These are phyloP conservation scores for Puccinia novopanici DNA, from an alignment of 1,284 basidiomycete species.

Conservation along the genomic window DNA sequence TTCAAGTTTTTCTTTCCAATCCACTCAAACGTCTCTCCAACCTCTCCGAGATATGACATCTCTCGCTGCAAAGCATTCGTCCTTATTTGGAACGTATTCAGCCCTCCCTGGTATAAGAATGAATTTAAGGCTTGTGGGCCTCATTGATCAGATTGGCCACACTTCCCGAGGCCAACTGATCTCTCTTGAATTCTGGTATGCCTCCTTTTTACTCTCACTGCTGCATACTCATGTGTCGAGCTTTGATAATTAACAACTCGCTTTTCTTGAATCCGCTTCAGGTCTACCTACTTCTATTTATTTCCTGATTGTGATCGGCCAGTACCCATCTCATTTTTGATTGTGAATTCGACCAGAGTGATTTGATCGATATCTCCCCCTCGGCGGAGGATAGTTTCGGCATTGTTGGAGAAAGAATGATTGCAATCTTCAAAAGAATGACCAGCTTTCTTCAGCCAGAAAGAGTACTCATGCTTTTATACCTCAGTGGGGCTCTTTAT, in stretches of 20 bases:
- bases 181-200: too few species aligned
- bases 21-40: background rate
- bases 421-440: too few species aligned
- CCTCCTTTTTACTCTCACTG: too few species aligned
- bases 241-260: too few species aligned
- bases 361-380: background rate
- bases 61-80: constrained; percentile 31
- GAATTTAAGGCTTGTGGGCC: background rate
- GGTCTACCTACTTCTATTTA: background rate
- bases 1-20: constrained; percentile 9
- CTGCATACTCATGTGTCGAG: too few species aligned
- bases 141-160: constrained; percentile 6
- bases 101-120: too few species aligned
- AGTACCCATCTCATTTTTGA: background rate
- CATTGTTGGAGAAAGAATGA: too few species aligned
- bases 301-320: background rate
- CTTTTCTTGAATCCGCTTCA: too few species aligned
- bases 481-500: too few species aligned
- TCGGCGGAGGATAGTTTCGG: too few species aligned
- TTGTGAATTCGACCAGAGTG: background rate
- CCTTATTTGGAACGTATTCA: constrained; percentile 37
- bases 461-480: constrained; percentile 2
- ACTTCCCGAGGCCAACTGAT: background rate
- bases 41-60: constrained; percentile 32
- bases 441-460: too few species aligned